phyloP scores from a whole-genome alignment of 805 yeast species.

The Candida ponderosae region DNA sequence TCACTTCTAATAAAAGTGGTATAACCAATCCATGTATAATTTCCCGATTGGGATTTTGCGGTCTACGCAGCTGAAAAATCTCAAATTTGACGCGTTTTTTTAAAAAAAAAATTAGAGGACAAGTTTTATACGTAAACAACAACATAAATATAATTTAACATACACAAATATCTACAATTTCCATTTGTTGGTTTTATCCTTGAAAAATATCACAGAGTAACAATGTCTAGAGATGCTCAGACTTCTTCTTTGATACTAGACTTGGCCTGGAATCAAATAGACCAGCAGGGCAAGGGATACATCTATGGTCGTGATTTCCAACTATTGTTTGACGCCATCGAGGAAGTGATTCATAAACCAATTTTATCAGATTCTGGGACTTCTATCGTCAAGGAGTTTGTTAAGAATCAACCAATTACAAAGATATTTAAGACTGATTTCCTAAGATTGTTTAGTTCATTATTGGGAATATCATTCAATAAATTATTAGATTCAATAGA shows the following conservation, averaged over 20 bases:
- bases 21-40: no score
- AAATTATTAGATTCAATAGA: constrained; percentile 16
- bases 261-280: constrained; percentile 18
- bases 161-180: no score
- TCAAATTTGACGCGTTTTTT: no score
- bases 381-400: constrained; percentile 20
- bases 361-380: constrained; percentile 21
- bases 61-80: no score
- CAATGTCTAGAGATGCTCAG: not conserved
- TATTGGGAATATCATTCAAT: constrained; percentile 24
- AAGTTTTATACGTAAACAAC: no score
- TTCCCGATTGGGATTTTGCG: no score
- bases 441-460: constrained; percentile 20
- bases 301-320: constrained; percentile 15
- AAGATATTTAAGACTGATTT: constrained; percentile 26
- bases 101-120: no score
- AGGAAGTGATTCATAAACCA: constrained; percentile 10
- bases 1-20: no score
- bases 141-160: no score
- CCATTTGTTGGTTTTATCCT: no score
- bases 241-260: constrained; percentile 4
- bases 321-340: constrained; percentile 14
- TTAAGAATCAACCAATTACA: constrained; percentile 20
- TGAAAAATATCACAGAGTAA: no score
- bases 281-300: constrained; percentile 8